These are phyloP conservation scores for Globisporangium spiculum DNA, from an alignment of 352 stramenopile species.

Conservation along the genomic window DNA sequence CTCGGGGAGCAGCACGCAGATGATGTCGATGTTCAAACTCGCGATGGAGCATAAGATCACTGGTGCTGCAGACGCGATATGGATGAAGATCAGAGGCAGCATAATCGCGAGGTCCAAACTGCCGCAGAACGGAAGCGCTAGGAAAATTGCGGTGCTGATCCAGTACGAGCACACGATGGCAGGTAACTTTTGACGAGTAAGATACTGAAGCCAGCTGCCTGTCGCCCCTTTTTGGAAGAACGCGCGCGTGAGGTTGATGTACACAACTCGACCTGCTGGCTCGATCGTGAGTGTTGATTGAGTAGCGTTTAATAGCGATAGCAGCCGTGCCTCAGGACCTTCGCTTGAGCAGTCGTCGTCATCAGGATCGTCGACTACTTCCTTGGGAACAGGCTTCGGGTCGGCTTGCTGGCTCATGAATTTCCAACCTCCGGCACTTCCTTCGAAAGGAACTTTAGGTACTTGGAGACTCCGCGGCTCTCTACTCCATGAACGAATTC, in stretches of 20 bases:
- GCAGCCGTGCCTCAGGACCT: slow-evolving; percentile 4
- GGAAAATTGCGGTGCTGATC: slow-evolving; percentile 12
- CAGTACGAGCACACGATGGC: slow-evolving; percentile 11
- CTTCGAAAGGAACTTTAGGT: not conserved
- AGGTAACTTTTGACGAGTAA: not conserved
- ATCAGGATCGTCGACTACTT: not conserved
- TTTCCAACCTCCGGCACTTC: not conserved
- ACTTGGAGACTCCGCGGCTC: not conserved
- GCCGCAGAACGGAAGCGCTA: slow-evolving; percentile 18
- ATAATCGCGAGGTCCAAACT: not conserved
- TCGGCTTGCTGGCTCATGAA: slow-evolving; percentile 2
- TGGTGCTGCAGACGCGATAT: slow-evolving; percentile 18
- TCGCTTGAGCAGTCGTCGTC: not conserved
- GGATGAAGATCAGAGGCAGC: not conserved
- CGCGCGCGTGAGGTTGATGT: slow-evolving; percentile 8
- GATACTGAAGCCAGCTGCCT: slow-evolving; percentile 7
- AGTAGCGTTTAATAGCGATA: slow-evolving; percentile 12
- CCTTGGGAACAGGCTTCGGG: not conserved
- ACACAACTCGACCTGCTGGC: not conserved
- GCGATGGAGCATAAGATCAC: slow-evolving; percentile 16
- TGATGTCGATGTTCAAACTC: slow-evolving; percentile 22
- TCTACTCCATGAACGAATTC: not conserved
- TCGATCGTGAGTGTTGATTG: slow-evolving; percentile 14
- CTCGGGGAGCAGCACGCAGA: slow-evolving; percentile 13
- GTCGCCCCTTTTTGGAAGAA: slow-evolving; percentile 1